Conservation (phyloP, 495 filamentous ascomycete species). For the Letharia lupina region DNA sequence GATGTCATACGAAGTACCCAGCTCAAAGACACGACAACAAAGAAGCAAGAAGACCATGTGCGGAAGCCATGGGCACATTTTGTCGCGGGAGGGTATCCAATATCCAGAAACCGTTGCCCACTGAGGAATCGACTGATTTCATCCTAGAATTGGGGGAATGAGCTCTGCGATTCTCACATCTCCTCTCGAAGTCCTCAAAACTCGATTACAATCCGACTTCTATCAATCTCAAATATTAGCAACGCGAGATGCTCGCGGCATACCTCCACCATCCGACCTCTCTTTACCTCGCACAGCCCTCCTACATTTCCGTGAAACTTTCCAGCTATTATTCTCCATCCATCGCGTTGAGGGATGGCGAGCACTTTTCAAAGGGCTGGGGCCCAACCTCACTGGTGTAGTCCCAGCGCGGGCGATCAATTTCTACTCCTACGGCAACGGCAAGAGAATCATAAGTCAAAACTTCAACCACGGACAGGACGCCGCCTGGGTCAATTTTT, state of each 20-base stretch:
- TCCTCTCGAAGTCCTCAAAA: constrained; percentile 85
- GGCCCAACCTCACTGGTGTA: constrained; percentile 49
- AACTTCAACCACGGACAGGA: constrained; percentile 40
- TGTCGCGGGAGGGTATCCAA: constrained; percentile 70
- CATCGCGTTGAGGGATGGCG: constrained; percentile 47
- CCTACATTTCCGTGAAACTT: constrained; percentile 47
- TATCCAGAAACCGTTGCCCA: constrained; percentile 3
- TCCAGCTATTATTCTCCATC: constrained; percentile 49
- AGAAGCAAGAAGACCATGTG: constrained; percentile 39
- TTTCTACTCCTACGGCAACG: constrained; percentile 52
- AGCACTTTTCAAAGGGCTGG: constrained; percentile 51
- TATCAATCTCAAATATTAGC: constrained; percentile 61
- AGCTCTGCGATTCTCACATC: constrained; percentile 77
- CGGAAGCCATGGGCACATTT: constrained; percentile 84
- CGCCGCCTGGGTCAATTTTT: constrained; percentile 43
- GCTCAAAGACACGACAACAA: constrained; percentile 31
- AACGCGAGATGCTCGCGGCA: constrained; percentile 38
- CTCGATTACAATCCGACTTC: constrained; percentile 81
- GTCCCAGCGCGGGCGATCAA: constrained; percentile 52
- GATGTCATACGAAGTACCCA: constrained; percentile 42
- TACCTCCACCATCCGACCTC: constrained; percentile 38
- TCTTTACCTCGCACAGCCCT: constrained; percentile 38
- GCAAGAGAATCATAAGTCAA: constrained; percentile 43
- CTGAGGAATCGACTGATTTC: constrained; percentile 16
- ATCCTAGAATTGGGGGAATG: constrained; percentile 71